These are phyloP conservation scores for Trichoderma breve DNA, from an alignment of 2,329 filamentous ascomycete species.

Conservation along the genomic window DNA sequence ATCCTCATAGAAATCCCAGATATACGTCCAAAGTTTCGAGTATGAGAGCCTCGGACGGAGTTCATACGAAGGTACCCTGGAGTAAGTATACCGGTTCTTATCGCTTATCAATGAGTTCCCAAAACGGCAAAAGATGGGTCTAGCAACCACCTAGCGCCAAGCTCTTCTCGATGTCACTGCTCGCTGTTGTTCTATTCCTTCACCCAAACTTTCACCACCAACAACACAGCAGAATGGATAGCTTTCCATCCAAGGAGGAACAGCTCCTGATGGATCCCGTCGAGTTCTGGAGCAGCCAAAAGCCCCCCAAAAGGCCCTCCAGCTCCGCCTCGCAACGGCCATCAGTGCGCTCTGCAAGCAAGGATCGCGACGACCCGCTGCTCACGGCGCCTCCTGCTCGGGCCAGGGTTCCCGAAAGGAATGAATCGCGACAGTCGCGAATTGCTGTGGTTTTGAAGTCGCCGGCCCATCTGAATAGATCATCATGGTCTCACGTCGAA, in stretches of 20 bases:
- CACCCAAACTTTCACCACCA: not conserved
- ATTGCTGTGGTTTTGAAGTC: conserved; percentile 27
- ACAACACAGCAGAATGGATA: not conserved
- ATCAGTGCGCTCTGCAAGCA: conserved; percentile 2
- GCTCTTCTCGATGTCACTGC: not conserved
- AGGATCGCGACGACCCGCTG: conserved; percentile 27
- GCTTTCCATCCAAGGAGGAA: not conserved
- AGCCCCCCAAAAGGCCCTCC: not conserved
- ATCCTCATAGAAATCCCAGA: not conserved
- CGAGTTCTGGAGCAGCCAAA: conserved; percentile 13
- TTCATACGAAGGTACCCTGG: not conserved
- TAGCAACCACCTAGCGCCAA: not conserved
- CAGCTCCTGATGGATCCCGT: conserved; percentile 1
- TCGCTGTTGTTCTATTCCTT: not conserved
- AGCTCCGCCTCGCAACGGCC: not conserved
- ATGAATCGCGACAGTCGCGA: not conserved
- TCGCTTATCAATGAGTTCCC: not conserved
- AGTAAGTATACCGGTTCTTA: not conserved
- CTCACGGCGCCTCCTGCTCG: conserved; percentile 12
- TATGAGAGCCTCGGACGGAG: not conserved
- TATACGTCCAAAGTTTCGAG: not conserved
- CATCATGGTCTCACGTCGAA: not conserved
- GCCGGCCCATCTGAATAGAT: conserved; percentile 17
- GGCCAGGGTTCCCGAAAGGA: not conserved
- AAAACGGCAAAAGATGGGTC: not conserved